Base-by-base conservation (phyloP, 2,329 filamentous ascomycete genomes). In the Volutella citrinella region DNA sequence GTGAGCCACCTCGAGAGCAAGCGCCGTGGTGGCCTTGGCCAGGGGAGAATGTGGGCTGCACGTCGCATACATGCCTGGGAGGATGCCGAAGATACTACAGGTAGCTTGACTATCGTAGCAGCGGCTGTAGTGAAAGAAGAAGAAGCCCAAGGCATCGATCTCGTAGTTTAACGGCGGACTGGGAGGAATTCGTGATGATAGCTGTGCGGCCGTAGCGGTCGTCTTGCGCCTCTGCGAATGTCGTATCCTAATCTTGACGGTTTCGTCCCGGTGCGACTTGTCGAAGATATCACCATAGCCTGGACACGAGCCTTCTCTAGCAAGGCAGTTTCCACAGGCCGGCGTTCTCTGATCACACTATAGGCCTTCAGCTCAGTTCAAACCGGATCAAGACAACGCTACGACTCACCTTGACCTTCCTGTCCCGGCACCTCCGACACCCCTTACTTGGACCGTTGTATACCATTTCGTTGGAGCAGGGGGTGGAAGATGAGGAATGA, bases 21-120 rank as follows among this genome's bases (percentile, higher is more conserved):
- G 34, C 12, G 34, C 34, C 15, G 28, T 14, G 16, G 34, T 30
- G n/a, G 34, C 34, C 15, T 20, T 27, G 24, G 15, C n/a, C n/a
- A 36, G 11, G 6, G 34, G 28, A 23, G 28, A 36, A 19, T 22
- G 27, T 5, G 10, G 2, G 9, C 9, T 17, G 13, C 22, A 27
- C 13, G 15, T 32, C 8, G 28, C 22, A 19, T 27, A 36, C 34
- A 36, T 32, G 17, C 14, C 15, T 14, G 28, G 28, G 23, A 36
- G 34, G 19, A 36, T 20, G 19, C 28, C 28, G 15, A 36, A 32
- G 23, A 36, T 27, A n/a, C 34, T 36, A 7, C 34, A 36, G 13
- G 27, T 36, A 7, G 18, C 19, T 17, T 36, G 13, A 13, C n/a
- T 15, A 21, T 36, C 22, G 7, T 27, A 25, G n/a, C 15, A 17